Evolutionary conservation across 2,329 filamentous ascomycete genomes (phyloP).

Genomic region (Neophaeococcomyces mojaviensis): DNA sequence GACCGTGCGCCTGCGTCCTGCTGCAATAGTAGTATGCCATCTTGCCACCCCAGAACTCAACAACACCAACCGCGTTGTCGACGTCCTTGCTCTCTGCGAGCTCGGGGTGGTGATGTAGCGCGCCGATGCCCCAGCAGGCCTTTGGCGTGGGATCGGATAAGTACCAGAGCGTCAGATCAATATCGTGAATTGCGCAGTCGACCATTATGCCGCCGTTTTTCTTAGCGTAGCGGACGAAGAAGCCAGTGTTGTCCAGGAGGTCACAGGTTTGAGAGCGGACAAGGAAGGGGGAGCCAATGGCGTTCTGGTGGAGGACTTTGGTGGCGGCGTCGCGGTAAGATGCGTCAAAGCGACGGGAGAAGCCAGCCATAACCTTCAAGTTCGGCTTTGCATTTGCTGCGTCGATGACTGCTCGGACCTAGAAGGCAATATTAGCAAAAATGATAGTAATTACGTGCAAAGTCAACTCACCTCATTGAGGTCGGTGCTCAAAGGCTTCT

Average conservation of each 20-base stretch:
- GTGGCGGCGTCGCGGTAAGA: slow-evolving; percentile 54
- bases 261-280: slow-evolving; percentile 57
- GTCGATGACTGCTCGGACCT: slow-evolving; percentile 54
- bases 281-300: slow-evolving; percentile 50
- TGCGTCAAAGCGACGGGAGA: slow-evolving; percentile 58
- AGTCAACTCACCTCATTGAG: slow-evolving; percentile 53
- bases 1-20: slow-evolving; percentile 31
- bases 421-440: slow-evolving; percentile 14
- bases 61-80: slow-evolving; percentile 31
- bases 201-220: slow-evolving; percentile 58
- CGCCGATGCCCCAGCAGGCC: slow-evolving; percentile 27
- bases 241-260: slow-evolving; percentile 51
- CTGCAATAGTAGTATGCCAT: slow-evolving; percentile 29
- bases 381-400: slow-evolving; percentile 42
- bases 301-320: slow-evolving; percentile 38
- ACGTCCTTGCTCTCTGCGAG: slow-evolving; percentile 29
- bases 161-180: slow-evolving; percentile 43
- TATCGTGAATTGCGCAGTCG: slow-evolving; percentile 59
- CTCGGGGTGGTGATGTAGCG: slow-evolving; percentile 26
- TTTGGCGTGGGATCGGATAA: slow-evolving; percentile 26
- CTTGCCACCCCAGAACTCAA: slow-evolving; percentile 33
- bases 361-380: slow-evolving; percentile 60
- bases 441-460: slow-evolving; percentile 35
- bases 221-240: slow-evolving; percentile 56
- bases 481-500: slow-evolving; percentile 47